Evolutionary conservation across 2,329 filamentous ascomycete species (phyloP), one percentile per base, ranked within the genome.

Genomic region (Aspergillus tanneri): DNA sequence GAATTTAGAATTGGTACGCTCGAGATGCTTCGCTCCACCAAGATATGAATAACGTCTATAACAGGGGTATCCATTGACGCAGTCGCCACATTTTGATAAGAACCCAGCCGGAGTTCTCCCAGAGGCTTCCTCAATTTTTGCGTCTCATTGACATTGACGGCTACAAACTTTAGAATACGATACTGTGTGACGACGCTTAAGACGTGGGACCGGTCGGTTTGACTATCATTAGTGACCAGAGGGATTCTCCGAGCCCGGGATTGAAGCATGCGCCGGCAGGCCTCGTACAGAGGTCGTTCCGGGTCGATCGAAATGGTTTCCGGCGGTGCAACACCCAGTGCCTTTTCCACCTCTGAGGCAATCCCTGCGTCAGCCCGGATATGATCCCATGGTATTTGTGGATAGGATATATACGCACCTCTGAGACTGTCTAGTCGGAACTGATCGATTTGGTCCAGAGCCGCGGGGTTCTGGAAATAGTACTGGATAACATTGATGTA

Each of bases 401-500:
- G 16, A 5, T 21, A 14, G 5, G 19, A 16, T 8, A n/a, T 7
- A 8, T 10, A 59, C 77, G 50, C 77, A 95, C 91, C 89, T 81
- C 92, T 83, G 49, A 99, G 80, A 66, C 90, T 96, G 73, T 88
- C 92, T 53, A 99, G 75, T 38, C 90, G 86, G 69, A 99, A 96
- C 69, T 96, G 88, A 58, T 97, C 93, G 61, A 99, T 88, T 66
- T 92, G 85, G 57, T 85, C 84, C 52, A 97, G 81, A 49, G 91
- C 87, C 58, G 95, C 89, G 2, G 92, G 93, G 61, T 93, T 95
- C 71, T 97, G 91, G 78, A 90, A 96, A 77, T 99, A 97, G 73
- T 99, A 99, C 69, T 97, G 92, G 32, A 99, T 95, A 48, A 99
- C 87, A 65, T 99, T 99, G 74, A 99, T 95, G 70, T 93, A 99